Evolutionary conservation across 2,329 filamentous ascomycete species (phyloP), one percentile per base, ranked within the genome.

Genomic region (Shiraia sp.): DNA sequence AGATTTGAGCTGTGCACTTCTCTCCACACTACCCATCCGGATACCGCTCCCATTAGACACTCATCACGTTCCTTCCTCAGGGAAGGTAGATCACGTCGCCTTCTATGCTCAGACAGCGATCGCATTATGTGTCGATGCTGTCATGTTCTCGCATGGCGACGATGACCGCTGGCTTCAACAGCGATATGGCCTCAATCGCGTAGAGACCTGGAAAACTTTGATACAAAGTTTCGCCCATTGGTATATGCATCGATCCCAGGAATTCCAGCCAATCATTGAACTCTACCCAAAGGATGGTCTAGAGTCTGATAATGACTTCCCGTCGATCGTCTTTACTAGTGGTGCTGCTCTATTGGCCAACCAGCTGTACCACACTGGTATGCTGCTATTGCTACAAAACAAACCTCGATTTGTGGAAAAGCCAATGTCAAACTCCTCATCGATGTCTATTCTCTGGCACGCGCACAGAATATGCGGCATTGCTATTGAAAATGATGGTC

Each of bases 321-420:
- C 68, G 1, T 69, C 73, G 0, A 57, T 80, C 13, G 57, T 79
- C 0, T 78, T 76, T 49, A 72, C 72, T 4, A 74, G 72, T 32
- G 71, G 71, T 1, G 68, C 73, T 0, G 73, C 70, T 0, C 57
- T 70, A 3, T 68, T 75, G 2, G 71, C 70, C 2, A 82, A 80
- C 45, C 78, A 81, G 50, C 64, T 81, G 2, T 81, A 80, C 51
- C 79, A 82, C 49, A 78, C 78, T 1, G 76, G 78, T 2, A 78
- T 78, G 67, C 57, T 80, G 6, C 56, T 80, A 0, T 61, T 82
- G 40, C 69, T 82, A 13, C 75, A 75, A 41, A 72, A 75, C 51
- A 75, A 74, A 44, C 79, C 79, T 13, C 70, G 74, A 4, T 59
- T 61, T 32, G 75, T 72, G 2, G 57, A 72, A 3, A 61, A 59